Evolutionary conservation across 306 rosid genomes (phyloP).

Genomic region (Sphenostylis stenocarpa): DNA sequence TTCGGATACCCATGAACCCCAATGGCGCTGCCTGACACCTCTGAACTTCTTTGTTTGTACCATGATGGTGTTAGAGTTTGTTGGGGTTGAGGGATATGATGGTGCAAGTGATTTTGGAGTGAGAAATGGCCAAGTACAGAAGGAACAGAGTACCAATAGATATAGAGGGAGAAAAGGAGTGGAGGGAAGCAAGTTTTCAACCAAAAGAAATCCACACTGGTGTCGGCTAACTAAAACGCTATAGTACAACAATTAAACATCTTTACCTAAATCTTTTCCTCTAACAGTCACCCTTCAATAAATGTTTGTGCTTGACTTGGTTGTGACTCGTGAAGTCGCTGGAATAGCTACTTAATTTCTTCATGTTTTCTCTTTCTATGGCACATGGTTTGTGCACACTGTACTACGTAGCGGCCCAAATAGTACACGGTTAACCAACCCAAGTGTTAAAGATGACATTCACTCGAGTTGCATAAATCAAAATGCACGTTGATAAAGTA

Average conservation of each 20-base stretch:
- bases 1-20: slow-evolving; percentile 99
- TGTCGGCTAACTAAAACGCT: slow-evolving; percentile 44
- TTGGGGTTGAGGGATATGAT: not conserved
- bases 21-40: slow-evolving; percentile 99
- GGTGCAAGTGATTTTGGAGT: not conserved
- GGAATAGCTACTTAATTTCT: not conserved
- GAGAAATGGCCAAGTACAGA: slow-evolving; percentile 34
- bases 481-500: not conserved
- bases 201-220: not conserved
- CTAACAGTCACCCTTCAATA: not conserved
- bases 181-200: not conserved
- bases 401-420: not conserved
- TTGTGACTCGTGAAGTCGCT: not conserved
- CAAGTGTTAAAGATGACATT: slow-evolving; percentile 10
- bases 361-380: not conserved
- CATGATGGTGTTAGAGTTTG: slow-evolving; percentile 43
- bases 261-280: slow-evolving; percentile 41
- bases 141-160: slow-evolving; percentile 11
- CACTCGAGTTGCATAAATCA: not conserved
- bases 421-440: not conserved
- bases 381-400: not conserved
- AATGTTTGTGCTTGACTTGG: slow-evolving; percentile 36
- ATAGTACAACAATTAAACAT: slow-evolving; percentile 7
- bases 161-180: slow-evolving; percentile 6
- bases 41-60: slow-evolving; percentile 94